These are phyloP conservation scores for Neonectria magnoliae DNA, from an alignment of 2,329 filamentous ascomycete species.

Conservation along the genomic window DNA sequence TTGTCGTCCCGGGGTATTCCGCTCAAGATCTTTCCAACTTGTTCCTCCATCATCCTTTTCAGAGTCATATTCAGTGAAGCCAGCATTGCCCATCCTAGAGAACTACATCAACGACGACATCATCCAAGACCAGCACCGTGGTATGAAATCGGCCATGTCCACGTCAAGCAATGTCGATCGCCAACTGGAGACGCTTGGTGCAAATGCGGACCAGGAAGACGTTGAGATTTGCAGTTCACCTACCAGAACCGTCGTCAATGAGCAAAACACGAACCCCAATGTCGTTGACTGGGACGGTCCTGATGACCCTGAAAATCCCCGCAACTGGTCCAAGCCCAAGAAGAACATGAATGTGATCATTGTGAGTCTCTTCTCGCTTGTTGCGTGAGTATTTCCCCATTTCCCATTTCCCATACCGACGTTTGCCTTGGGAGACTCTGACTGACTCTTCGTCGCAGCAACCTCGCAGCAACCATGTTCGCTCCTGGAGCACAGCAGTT, in stretches of 20 bases:
- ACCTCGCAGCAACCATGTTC: conserved; percentile 38
- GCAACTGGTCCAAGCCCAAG: conserved; percentile 67
- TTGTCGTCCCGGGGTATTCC: no score
- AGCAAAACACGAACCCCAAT: conserved; percentile 1
- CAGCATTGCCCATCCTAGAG: no score
- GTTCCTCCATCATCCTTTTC: no score
- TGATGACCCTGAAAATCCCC: conserved; percentile 68
- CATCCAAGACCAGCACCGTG: no score
- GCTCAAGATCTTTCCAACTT: no score
- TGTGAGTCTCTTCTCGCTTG: conserved; percentile 57
- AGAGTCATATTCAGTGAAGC: no score
- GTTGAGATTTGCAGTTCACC: not conserved
- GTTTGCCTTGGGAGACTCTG: no score
- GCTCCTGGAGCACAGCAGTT: conserved; percentile 31
- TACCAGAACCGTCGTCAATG: not conserved
- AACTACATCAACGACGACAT: no score
- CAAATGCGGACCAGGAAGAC: not conserved
- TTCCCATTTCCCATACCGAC: no score
- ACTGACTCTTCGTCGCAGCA: conserved; percentile 7
- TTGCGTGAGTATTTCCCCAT: conserved; percentile 11
- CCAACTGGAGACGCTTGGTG: not conserved
- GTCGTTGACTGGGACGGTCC: conserved; percentile 69
- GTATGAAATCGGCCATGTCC: not conserved
- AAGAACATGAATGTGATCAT: conserved; percentile 55
- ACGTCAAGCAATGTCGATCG: not conserved